phyloP scores from a whole-genome alignment of 352 stramenopile species.

The Phytopythium cucurbitacearum region DNA sequence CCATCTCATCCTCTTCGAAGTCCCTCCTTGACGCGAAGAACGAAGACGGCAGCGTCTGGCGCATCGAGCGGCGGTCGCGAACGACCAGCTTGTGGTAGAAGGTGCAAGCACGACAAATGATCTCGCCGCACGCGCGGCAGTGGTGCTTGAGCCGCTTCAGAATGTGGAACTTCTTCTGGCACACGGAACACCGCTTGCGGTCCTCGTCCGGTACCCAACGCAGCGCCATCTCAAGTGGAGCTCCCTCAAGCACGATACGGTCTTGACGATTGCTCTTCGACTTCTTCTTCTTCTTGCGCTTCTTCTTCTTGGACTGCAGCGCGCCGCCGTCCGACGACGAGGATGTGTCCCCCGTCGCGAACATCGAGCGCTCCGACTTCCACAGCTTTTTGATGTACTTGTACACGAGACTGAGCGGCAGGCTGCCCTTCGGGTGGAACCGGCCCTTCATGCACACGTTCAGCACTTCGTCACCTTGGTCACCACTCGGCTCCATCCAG shows the following conservation, averaged over 20 bases:
- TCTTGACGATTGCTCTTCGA: conserved; percentile 15
- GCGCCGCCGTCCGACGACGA: conserved; percentile 15
- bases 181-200: conserved; percentile 46
- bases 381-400: conserved; percentile 62
- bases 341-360: conserved; percentile 15
- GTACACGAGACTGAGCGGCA: conserved; percentile 52
- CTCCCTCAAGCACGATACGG: conserved; percentile 19
- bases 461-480: conserved; percentile 21
- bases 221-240: conserved; percentile 50
- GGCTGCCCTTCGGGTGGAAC: conserved; percentile 53
- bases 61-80: conserved; percentile 12
- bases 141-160: conserved; percentile 61
- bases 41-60: background rate
- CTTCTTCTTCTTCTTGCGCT: conserved; percentile 19
- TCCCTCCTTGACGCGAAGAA: too few relatives aligned
- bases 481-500: conserved; percentile 43
- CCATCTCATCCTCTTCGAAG: too few relatives aligned
- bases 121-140: conserved; percentile 66
- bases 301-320: conserved; percentile 8
- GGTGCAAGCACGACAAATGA: conserved; percentile 52
- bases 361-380: conserved; percentile 31
- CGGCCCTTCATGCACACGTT: conserved; percentile 59
- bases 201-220: conserved; percentile 61
- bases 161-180: conserved; percentile 57
- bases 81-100: conserved; percentile 42